Base-by-base conservation (phyloP, 371 early-diverging fungal species). In the Coemansia linderi region DNA sequence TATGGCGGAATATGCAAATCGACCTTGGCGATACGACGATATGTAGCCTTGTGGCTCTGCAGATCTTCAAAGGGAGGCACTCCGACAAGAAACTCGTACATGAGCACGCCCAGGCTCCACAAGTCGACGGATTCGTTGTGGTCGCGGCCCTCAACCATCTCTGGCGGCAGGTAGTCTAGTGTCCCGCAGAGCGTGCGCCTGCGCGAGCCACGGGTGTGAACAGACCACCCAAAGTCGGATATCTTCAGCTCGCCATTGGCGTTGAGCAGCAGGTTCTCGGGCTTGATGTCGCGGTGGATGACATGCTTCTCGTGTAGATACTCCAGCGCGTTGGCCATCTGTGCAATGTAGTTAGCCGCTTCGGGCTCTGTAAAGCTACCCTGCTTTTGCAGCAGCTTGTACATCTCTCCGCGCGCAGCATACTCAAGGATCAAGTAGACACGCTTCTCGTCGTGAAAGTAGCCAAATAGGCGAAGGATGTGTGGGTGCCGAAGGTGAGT, bases 201-300 rank as follows among this genome's bases (percentile, higher is more conserved):
- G 75, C 92, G 84, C 59, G 88, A 85, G 37, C 89, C 88, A 31
- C 92, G 94, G 62, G 98, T 93, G 73, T 95, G 95, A 3, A 99
- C 98, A 4, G 96, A 92, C 99, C 99, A 99, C 2, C 99, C 99
- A 87, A 99, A 99, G 82, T 99, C 99, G 15, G 95, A 93, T 60
- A 99, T 90, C 80, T 98, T 98, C 33, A 99, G 79, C 61, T 91
- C 87, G 12, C 93, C 95, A 48, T 95, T 85, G 4, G 85, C 72
- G 31, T 92, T 94, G 29, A 99, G 79, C 63, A 99, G 82, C 61
- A 99, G 76, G 69, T 99, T 99, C 75, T 99, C 99, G 24, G 95
- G 95, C 81, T 96, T 96, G 59, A 96, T 92, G 70, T 93, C 93
- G 19, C 99, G 82, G 79, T 99, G 99, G 66, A 99, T 99, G 2